Conservation (phyloP, 1,139 yeast genomes). For the Blastobotrys serpentis region DNA sequence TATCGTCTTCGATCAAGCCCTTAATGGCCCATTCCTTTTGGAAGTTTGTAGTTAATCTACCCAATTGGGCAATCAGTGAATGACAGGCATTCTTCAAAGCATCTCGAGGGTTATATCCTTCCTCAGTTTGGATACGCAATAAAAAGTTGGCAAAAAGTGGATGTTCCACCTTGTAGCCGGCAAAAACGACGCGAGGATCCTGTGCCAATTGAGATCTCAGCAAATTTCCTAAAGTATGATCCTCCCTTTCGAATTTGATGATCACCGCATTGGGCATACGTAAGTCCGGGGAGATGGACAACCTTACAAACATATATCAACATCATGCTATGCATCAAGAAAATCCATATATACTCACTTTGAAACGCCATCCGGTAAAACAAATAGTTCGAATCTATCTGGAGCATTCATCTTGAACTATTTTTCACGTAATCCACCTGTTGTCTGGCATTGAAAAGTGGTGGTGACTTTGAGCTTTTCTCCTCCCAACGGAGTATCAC, state of each 20-base stretch:
- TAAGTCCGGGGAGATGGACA: conserved; percentile 88
- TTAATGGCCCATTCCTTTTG: conserved; percentile 91
- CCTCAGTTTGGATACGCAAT: conserved; percentile 92
- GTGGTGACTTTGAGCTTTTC: too few species aligned
- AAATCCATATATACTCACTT: conserved; percentile 31
- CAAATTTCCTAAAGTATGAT: conserved; percentile 91
- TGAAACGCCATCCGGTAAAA: conserved; percentile 96
- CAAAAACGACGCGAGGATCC: conserved; percentile 85
- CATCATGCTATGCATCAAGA: too few species aligned
- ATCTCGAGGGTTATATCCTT: conserved; percentile 86
- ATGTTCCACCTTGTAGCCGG: conserved; percentile 96
- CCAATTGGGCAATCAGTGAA: conserved; percentile 74
- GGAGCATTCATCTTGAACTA: conserved; percentile 84
- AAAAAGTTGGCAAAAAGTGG: conserved; percentile 94
- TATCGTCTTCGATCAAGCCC: conserved; percentile 50
- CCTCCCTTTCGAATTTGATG: conserved; percentile 92
- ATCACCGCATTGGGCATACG: conserved; percentile 95
- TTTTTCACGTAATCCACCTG: too few species aligned
- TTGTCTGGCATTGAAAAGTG: too few species aligned
- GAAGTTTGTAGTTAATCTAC: conserved; percentile 70
- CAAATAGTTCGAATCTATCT: conserved; percentile 93
- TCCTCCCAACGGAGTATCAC: too few species aligned
- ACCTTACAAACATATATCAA: too few species aligned
- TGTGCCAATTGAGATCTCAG: conserved; percentile 81
- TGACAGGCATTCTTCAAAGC: conserved; percentile 90